phyloP scores from a whole-genome alignment of 1,284 basidiomycete genomes.

The Cryptococcus floricola region DNA sequence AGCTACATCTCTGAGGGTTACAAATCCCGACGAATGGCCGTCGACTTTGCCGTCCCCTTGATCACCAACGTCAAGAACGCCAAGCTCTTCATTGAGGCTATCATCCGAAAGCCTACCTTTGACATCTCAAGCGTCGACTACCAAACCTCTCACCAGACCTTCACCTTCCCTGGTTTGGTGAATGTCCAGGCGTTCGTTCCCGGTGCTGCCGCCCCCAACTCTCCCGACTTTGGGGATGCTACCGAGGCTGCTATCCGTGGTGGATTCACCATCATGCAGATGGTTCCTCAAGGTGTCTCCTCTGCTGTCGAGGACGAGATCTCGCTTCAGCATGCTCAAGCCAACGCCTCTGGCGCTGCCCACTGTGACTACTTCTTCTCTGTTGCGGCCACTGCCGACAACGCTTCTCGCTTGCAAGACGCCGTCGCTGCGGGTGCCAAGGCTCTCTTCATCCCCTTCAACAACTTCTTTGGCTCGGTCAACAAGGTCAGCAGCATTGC shows the following conservation, averaged over 20 bases:
- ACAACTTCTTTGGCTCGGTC: constrained; percentile 55
- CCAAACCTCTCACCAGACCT: constrained; percentile 89
- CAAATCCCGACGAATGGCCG: constrained; percentile 95
- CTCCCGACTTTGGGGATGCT: constrained; percentile 63
- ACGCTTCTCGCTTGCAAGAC: constrained; percentile 63
- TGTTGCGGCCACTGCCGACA: constrained; percentile 68
- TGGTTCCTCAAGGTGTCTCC: constrained; percentile 67
- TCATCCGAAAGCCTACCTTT: constrained; percentile 78
- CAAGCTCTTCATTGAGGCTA: constrained; percentile 91
- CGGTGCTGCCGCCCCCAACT: constrained; percentile 56
- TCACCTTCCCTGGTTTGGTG: constrained; percentile 88
- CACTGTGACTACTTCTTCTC: constrained; percentile 84
- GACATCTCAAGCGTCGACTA: constrained; percentile 88
- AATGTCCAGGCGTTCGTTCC: constrained; percentile 89
- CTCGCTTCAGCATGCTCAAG: constrained; percentile 65
- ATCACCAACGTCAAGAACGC: constrained; percentile 99
- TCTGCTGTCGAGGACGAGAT: constrained; percentile 63
- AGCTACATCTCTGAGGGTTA: constrained; percentile 98
- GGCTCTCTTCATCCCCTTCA: constrained; percentile 79
- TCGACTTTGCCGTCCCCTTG: constrained; percentile 94
- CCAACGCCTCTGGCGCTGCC: constrained; percentile 61
- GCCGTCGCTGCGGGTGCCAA: constrained; percentile 73
- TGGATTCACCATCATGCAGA: constrained; percentile 78
- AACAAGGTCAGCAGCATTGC: constrained; percentile 62
- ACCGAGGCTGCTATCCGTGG: constrained; percentile 77